Percentiles rank a stretch among this genome's conserved stretches.
Conservation (phyloP, 805 yeast genomes). For the Hanseniaspora meyeri region DNA sequence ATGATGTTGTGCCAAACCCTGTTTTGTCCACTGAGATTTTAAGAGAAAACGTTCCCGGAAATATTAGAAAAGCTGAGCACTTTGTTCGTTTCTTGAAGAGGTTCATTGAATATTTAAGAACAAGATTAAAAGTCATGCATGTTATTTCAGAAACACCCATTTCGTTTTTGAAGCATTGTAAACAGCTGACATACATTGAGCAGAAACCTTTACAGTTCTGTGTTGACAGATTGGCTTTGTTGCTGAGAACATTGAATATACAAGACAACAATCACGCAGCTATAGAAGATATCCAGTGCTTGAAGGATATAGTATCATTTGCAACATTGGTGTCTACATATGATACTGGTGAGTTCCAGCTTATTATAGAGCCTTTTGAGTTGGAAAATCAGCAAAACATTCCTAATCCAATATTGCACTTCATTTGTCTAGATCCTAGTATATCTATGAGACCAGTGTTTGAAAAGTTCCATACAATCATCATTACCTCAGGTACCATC, state of each 20-base stretch:
- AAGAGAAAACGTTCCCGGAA: conserved; percentile 93
- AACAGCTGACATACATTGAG: conserved; percentile 86
- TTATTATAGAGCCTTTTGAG: conserved; percentile 91
- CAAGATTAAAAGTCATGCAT: conserved; percentile 94
- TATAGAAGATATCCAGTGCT: conserved; percentile 81
- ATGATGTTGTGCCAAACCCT: conserved; percentile 66
- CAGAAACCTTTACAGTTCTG: conserved; percentile 84
- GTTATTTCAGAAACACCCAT: conserved; percentile 96
- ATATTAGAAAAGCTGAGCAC: conserved; percentile 93
- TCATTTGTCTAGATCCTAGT: conserved; percentile 93
- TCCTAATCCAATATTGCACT: conserved; percentile 88
- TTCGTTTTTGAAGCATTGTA: conserved; percentile 82
- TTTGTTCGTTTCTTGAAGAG: conserved; percentile 86
- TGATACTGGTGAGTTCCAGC: conserved; percentile 73
- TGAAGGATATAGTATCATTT: conserved; percentile 91
- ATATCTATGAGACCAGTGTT: conserved; percentile 95
- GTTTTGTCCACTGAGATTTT: conserved; percentile 72
- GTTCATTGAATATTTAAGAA: conserved; percentile 85
- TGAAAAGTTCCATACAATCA: conserved; percentile 81
- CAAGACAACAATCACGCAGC: conserved; percentile 32
- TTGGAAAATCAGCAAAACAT: conserved; percentile 86
- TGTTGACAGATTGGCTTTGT: conserved; percentile 75
- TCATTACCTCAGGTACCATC: conserved; percentile 94
- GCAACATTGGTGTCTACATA: conserved; percentile 93
- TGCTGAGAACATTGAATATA: conserved; percentile 81